A percentile compares a stretch with the other conserved stretches of the same genome.
These are phyloP conservation scores for Wickerhamiella siamensis DNA, from an alignment of 805 yeast genomes.

Conservation along the genomic window DNA sequence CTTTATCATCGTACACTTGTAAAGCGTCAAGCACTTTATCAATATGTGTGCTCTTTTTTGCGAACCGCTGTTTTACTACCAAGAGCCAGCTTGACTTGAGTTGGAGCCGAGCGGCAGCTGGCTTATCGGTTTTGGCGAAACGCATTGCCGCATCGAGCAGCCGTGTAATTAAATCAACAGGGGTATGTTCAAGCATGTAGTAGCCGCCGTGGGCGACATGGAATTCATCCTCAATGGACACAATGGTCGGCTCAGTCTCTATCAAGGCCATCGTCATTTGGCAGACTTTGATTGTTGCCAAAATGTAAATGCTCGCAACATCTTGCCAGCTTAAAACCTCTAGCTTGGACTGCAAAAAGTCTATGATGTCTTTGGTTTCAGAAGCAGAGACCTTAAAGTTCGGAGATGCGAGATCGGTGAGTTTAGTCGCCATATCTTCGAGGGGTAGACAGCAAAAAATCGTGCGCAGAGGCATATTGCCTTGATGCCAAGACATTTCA, in stretches of 20 bases:
- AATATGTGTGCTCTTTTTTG: constrained; percentile 10
- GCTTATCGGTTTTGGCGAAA: constrained; percentile 32
- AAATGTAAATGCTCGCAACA: constrained; percentile 15
- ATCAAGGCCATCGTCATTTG: constrained; percentile 11
- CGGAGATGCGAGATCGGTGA: constrained; percentile 7
- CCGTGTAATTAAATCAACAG: constrained; percentile 13
- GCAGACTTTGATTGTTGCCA: constrained; percentile 18
- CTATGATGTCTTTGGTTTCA: not conserved
- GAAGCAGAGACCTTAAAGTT: not conserved
- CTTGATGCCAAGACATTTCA: constrained; percentile 61
- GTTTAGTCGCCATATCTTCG: constrained; percentile 36
- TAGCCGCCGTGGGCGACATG: constrained; percentile 39
- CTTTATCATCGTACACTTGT: constrained; percentile 3
- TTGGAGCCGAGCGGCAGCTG: constrained; percentile 41
- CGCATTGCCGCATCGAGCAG: constrained; percentile 24
- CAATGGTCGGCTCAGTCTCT: constrained; percentile 13
- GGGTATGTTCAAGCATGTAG: constrained; percentile 25
- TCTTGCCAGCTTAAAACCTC: constrained; percentile 11
- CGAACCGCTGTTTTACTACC: constrained; percentile 13
- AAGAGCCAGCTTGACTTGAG: constrained; percentile 21
- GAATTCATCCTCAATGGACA: constrained; percentile 25
- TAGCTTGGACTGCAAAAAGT: constrained; percentile 1
- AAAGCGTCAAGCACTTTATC: constrained; percentile 8
- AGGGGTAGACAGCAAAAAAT: constrained; percentile 63
- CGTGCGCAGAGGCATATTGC: constrained; percentile 61